phyloP scores from a whole-genome alignment of 2,329 filamentous ascomycete genomes.

The Diplodia corticola region DNA sequence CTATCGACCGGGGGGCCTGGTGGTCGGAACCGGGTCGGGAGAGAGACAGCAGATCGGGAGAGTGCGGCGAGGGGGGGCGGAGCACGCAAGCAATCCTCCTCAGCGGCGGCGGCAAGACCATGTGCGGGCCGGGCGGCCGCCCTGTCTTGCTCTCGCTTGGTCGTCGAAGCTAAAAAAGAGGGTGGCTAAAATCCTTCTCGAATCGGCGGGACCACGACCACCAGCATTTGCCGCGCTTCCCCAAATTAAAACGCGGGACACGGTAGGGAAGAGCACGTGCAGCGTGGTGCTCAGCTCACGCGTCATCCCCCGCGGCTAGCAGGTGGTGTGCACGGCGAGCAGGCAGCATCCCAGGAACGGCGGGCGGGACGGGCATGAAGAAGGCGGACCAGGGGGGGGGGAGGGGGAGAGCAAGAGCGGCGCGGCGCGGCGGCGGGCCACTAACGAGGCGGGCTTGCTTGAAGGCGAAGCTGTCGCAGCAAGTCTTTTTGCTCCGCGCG shows the following conservation, averaged over 20 bases:
- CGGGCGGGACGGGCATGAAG: neutral
- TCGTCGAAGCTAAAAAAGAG: neutral
- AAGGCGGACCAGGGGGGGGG: neutral
- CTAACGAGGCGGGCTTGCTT: no score
- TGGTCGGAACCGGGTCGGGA: neutral
- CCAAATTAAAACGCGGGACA: conserved; percentile 10
- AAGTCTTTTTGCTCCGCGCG: neutral
- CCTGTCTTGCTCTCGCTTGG: neutral
- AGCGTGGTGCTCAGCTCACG: neutral
- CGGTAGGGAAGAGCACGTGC: conserved; percentile 8
- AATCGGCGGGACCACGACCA: no score
- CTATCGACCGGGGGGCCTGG: neutral
- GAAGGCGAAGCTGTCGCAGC: no score
- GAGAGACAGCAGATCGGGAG: neutral
- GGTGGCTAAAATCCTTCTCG: neutral
- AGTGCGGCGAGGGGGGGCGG: neutral
- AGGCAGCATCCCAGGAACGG: neutral
- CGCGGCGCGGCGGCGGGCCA: no score
- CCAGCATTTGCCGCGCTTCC: neutral
- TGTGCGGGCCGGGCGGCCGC: neutral
- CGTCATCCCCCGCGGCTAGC: conserved; percentile 7
- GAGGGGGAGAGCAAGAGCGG: conserved; percentile 7
- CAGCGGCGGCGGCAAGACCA: neutral
- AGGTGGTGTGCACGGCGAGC: neutral
- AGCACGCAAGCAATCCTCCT: neutral